Base-by-base conservation (phyloP, 768 basidiomycete genomes). In the Boletus edulis region DNA sequence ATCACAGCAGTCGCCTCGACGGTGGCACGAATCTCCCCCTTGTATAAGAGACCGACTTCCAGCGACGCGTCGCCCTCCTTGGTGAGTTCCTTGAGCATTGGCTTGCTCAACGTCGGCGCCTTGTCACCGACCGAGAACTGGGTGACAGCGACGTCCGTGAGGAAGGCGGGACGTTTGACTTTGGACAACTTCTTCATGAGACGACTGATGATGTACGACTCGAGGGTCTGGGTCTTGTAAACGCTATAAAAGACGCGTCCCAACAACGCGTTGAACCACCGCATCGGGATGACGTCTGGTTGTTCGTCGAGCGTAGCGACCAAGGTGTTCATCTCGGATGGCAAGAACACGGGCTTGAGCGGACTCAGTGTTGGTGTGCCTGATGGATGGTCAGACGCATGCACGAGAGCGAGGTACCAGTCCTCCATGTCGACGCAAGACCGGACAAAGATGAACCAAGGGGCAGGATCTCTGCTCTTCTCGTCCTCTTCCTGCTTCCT, bases 21-120 rank as follows among this genome's bases (percentile, higher is more conserved):
- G 6, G 91, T 97, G 53, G 97, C 88, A 15, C 94, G 82, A 24
- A 98, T 75, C 66, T 93, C 92, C 45, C 94, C 94, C 67, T 89
- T 87, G 77, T 90, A 95, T 13, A 77, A 78, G 24, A 96, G 72
- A 58, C 89, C 87, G 7, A 95, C 82, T 65, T 98, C 96, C 65
- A 98, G 76, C 5, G 91, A 81, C 0, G 94, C 93, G 60, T 96
- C 91, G 17, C 97, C 97, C 53, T 97, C 94, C 61, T 87, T 86
- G 2, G 94, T 96, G 51, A 98, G 84, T 64, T 98, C 94, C 74
- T 98, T 98, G 52, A 99, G 78, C 96, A 98, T 98, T 4, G 97
- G 97, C 60, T 95, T 96, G 78, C 89, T 92, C 58, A 98, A 80
- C 59, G 89, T 89, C 3, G 95, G 93, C 0, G 91, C 80, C 50